Evolutionary conservation across 2,329 filamentous ascomycete genomes (phyloP).

Genomic region (Leptographium radiaticola): DNA sequence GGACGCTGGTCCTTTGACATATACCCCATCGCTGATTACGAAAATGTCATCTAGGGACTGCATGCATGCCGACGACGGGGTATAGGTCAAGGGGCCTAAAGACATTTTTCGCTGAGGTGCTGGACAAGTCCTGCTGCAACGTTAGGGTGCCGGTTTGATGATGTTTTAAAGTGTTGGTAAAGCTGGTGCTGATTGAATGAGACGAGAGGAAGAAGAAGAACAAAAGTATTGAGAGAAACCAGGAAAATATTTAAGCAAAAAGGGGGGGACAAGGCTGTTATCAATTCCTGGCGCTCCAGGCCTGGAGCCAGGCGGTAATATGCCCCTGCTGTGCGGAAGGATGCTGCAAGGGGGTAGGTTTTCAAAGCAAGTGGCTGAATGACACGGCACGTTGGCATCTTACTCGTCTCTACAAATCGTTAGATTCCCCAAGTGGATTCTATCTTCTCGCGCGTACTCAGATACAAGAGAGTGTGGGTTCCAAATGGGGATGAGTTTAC

Average conservation of each 20-base stretch:
- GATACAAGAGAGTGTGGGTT: not conserved
- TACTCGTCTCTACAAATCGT: not conserved
- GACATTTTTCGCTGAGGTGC: not conserved
- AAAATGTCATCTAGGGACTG: not conserved
- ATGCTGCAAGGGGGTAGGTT: too few species aligned
- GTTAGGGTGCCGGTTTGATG: not conserved
- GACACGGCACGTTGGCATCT: not conserved
- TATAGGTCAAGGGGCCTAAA: not conserved
- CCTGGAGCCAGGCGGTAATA: too few species aligned
- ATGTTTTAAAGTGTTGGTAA: not conserved
- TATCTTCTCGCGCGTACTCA: not conserved
- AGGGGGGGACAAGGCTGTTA: not conserved
- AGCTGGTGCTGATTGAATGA: not conserved
- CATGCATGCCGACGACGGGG: not conserved
- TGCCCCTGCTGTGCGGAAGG: conserved; percentile 1
- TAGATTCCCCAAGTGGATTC: not conserved
- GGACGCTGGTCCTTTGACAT: not conserved
- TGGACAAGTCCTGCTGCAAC: too few species aligned
- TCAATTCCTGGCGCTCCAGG: too few species aligned
- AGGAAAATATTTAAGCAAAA: not conserved
- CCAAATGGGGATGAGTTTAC: too few species aligned
- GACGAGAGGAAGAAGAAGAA: not conserved
- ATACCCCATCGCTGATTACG: not conserved
- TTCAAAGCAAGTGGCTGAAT: not conserved
- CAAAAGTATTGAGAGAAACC: not conserved